A percentile compares a stretch with the other conserved stretches of the same genome.
Conservation (phyloP, 345 rosid genomes). For the Camelina laxa region DNA sequence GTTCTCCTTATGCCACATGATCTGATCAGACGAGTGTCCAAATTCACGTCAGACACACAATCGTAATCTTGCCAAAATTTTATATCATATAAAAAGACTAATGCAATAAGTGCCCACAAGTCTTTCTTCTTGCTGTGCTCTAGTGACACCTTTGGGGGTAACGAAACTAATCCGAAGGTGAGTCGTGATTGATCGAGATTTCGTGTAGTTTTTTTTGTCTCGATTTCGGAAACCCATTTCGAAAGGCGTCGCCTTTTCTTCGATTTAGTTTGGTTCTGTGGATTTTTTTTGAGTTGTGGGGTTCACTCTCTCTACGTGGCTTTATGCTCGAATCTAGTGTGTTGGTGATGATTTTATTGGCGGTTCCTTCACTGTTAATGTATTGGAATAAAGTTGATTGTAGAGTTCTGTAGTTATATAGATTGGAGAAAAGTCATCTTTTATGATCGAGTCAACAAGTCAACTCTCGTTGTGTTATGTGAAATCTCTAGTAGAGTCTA, state of each 20-base stretch:
- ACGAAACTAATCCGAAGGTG: slow-evolving; percentile 30
- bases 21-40: slow-evolving; percentile 41
- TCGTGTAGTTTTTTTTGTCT: neutral
- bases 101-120: neutral
- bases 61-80: slow-evolving; percentile 20
- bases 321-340: slow-evolving; percentile 5
- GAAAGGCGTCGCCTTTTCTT: slow-evolving; percentile 5
- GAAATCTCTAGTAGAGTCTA: slow-evolving; percentile 10
- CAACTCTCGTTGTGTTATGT: slow-evolving; percentile 1
- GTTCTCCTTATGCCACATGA: slow-evolving; percentile 33
- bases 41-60: slow-evolving; percentile 38
- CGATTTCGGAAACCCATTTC: slow-evolving; percentile 17
- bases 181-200: slow-evolving; percentile 9
- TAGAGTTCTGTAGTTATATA: neutral
- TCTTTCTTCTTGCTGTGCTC: slow-evolving; percentile 13
- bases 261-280: neutral
- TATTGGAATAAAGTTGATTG: neutral
- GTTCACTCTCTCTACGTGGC: neutral
- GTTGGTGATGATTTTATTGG: neutral
- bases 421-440: neutral
- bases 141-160: neutral
- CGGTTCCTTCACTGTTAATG: neutral
- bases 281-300: slow-evolving; percentile 28
- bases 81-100: neutral
- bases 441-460: slow-evolving; percentile 14